phyloP scores from a whole-genome alignment of 1,284 basidiomycete species.

The Fomitopsis betulina region DNA sequence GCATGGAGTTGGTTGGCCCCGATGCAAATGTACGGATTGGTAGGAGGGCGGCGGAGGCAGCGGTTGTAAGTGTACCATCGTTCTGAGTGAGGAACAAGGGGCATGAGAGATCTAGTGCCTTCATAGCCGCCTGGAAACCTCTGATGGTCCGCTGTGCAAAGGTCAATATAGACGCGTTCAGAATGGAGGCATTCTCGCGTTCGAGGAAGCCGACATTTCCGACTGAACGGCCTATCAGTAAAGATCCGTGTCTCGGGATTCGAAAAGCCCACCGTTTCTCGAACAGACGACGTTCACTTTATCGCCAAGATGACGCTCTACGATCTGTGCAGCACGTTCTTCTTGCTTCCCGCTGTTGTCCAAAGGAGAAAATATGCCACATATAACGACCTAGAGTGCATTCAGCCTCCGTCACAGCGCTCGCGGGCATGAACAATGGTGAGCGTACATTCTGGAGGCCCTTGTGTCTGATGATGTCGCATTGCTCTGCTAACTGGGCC shows the following conservation, averaged over 20 bases:
- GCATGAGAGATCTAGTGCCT: conserved; percentile 39
- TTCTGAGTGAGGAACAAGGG: conserved; percentile 57
- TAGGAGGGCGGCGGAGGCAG: conserved; percentile 44
- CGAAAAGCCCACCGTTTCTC: conserved; percentile 31
- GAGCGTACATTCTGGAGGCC: conserved; percentile 31
- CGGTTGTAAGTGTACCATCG: conserved; percentile 54
- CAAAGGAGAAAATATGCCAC: conserved; percentile 47
- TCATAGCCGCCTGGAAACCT: conserved; percentile 46
- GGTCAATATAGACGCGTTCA: conserved; percentile 52
- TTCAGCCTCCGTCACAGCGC: background rate
- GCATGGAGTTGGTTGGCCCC: conserved; percentile 60
- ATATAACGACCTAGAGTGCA: conserved; percentile 31
- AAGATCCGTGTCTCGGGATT: background rate
- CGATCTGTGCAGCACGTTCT: conserved; percentile 37
- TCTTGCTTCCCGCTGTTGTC: conserved; percentile 44
- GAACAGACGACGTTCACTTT: conserved; percentile 37
- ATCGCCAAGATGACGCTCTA: conserved; percentile 33
- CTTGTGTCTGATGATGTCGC: conserved; percentile 35
- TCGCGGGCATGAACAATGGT: background rate
- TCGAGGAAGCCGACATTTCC: conserved; percentile 54
- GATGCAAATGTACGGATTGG: conserved; percentile 61
- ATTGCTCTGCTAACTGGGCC: conserved; percentile 38
- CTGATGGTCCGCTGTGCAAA: conserved; percentile 47
- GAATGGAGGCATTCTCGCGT: conserved; percentile 58
- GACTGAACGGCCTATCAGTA: conserved; percentile 26